phyloP scores from a whole-genome alignment of 2,329 filamentous ascomycete species.

The Clonostachys sp. region DNA sequence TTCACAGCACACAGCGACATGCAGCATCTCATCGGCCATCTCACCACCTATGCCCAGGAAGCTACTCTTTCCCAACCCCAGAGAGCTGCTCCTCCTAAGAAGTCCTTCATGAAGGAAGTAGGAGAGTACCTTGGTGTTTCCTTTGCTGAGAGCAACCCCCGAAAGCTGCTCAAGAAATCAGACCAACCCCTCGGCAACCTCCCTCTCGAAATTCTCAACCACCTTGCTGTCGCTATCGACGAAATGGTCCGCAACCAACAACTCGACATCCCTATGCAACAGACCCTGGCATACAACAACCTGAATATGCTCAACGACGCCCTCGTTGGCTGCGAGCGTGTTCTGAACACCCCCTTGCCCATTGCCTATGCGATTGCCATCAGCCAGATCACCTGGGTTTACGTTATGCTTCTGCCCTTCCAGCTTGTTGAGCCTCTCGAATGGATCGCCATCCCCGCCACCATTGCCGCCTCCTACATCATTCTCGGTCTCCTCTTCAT shows the following conservation, averaged over 20 bases:
- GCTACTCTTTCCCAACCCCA: constrained; percentile 34
- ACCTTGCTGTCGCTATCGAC: constrained; percentile 65
- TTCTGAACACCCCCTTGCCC: constrained; percentile 77
- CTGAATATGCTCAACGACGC: constrained; percentile 67
- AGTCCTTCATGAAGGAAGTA: constrained; percentile 54
- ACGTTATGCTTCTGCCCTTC: constrained; percentile 77
- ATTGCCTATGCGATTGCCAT: constrained; percentile 82
- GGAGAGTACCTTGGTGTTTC: constrained; percentile 74
- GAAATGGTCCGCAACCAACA: constrained; percentile 50
- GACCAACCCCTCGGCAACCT: constrained; percentile 73
- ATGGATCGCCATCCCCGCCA: constrained; percentile 77
- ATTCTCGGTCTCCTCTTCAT: constrained; percentile 73
- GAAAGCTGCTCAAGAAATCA: constrained; percentile 70
- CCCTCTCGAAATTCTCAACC: constrained; percentile 75
- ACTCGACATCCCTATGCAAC: constrained; percentile 51
- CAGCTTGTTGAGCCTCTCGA: constrained; percentile 61
- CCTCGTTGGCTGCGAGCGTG: constrained; percentile 68
- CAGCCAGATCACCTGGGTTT: constrained; percentile 81
- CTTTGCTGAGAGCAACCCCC: constrained; percentile 73
- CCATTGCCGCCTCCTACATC: constrained; percentile 70
- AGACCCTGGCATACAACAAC: constrained; percentile 56
- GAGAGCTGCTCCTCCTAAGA: constrained; percentile 25
- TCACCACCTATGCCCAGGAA: constrained; percentile 68
- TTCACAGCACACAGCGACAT: constrained; percentile 75
- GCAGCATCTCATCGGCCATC: constrained; percentile 61